Evolutionary conservation across 2,329 filamentous ascomycete species (phyloP).

Genomic region (Exophiala lecanii-corni): DNA sequence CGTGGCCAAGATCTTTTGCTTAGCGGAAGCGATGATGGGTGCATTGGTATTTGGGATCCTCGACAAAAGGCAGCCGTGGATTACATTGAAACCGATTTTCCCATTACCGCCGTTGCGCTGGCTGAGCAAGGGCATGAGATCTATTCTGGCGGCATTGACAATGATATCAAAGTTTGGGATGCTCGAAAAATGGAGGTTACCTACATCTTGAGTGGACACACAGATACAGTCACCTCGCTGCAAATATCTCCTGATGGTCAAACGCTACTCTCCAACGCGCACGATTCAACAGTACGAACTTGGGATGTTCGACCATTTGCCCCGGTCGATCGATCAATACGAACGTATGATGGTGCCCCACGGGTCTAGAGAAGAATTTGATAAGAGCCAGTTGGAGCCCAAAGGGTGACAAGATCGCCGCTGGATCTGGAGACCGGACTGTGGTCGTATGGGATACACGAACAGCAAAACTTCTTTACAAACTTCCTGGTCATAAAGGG

Average conservation of each 20-base stretch:
- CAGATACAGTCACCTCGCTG: constrained; percentile 85
- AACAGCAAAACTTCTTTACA: constrained; percentile 87
- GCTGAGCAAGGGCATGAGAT: constrained; percentile 93
- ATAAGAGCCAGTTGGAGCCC: constrained; percentile 86
- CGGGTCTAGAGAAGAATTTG: constrained; percentile 86
- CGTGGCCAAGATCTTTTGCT: constrained; percentile 86
- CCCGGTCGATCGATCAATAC: constrained; percentile 75
- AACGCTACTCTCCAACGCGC: constrained; percentile 81
- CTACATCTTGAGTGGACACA: constrained; percentile 84
- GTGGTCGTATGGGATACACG: constrained; percentile 87
- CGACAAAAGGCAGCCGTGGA: constrained; percentile 82
- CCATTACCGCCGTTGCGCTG: constrained; percentile 85
- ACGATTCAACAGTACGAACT: constrained; percentile 88
- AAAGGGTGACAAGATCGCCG: constrained; percentile 78
- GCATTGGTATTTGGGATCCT: constrained; percentile 93
- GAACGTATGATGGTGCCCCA: constrained; percentile 88
- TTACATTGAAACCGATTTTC: constrained; percentile 85
- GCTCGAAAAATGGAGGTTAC: constrained; percentile 83
- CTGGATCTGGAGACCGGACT: constrained; percentile 84
- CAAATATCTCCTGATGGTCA: constrained; percentile 91
- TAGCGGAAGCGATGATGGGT: constrained; percentile 89
- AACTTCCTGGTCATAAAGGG: constrained; percentile 90
- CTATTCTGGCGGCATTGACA: constrained; percentile 91
- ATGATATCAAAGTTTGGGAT: constrained; percentile 97
- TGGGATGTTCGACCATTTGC: constrained; percentile 98